phyloP scores from a whole-genome alignment of 1,139 yeast genomes.

The Yamadazyma jaroonii region DNA sequence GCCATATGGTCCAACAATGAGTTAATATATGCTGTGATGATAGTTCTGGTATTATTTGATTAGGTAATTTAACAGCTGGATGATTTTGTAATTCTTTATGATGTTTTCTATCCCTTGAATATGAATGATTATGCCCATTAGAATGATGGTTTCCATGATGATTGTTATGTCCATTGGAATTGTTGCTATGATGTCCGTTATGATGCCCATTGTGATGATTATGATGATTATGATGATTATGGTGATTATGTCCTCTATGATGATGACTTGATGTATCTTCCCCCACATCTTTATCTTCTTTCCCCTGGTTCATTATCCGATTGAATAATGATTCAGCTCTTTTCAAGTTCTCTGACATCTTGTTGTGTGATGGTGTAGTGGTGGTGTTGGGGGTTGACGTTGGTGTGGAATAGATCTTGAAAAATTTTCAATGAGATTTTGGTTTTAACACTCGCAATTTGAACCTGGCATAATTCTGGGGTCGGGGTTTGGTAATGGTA shows the following conservation, averaged over 20 bases:
- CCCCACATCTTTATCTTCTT: slow-evolving; percentile 12
- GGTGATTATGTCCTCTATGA: slow-evolving; percentile 4
- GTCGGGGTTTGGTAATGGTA: too few relatives aligned
- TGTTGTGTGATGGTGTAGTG: background rate
- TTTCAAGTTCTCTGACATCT: slow-evolving; percentile 48
- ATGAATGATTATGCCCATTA: slow-evolving; percentile 7
- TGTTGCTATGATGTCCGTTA: slow-evolving; percentile 2
- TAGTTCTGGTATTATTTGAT: slow-evolving; percentile 26
- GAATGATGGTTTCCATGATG: slow-evolving; percentile 10
- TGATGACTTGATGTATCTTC: slow-evolving; percentile 8
- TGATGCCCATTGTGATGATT: slow-evolving; percentile 1
- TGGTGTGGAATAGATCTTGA: slow-evolving; percentile 1
- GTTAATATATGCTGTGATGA: slow-evolving; percentile 40
- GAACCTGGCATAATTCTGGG: too few relatives aligned
- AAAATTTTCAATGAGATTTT: slow-evolving; percentile 7
- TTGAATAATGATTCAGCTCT: slow-evolving; percentile 51
- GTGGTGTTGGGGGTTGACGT: too few relatives aligned
- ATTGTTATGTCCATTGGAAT: slow-evolving; percentile 6
- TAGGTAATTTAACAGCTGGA: slow-evolving; percentile 28
- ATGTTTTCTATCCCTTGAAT: slow-evolving; percentile 5
- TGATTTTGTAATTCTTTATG: slow-evolving; percentile 13
- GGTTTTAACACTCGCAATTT: slow-evolving; percentile 2
- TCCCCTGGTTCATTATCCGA: slow-evolving; percentile 43
- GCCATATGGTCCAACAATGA: slow-evolving; percentile 52
- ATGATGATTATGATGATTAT: slow-evolving; percentile 4